Conservation (phyloP, 1,284 basidiomycete genomes). For the Phylloboletellus chloephorus region DNA sequence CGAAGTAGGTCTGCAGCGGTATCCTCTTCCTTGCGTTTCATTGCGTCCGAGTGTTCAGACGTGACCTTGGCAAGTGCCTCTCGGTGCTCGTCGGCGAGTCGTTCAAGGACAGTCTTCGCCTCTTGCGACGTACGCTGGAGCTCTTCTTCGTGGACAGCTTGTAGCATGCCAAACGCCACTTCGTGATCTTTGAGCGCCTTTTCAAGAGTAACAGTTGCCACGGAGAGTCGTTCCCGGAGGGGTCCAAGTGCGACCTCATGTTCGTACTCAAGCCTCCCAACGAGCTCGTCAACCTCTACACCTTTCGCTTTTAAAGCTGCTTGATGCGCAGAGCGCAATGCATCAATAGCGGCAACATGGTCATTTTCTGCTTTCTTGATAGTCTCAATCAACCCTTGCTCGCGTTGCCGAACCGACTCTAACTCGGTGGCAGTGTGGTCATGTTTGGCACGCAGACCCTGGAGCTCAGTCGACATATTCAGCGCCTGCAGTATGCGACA, state of each 20-base stretch:
- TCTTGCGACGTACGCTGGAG: conserved; percentile 46
- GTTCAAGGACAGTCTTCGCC: conserved; percentile 42
- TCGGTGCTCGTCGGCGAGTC: conserved; percentile 48
- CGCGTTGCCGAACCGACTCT: conserved; percentile 52
- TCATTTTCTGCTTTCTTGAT: conserved; percentile 47
- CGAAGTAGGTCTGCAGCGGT: conserved; percentile 49
- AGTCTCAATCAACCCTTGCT: conserved; percentile 47
- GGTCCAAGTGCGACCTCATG: conserved; percentile 33
- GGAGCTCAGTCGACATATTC: conserved; percentile 84
- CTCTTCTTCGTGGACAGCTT: conserved; percentile 43
- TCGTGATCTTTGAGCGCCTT: conserved; percentile 50
- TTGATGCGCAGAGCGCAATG: conserved; percentile 52
- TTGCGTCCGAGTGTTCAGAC: conserved; percentile 48
- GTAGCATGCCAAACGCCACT: conserved; percentile 44
- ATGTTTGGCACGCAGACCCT: conserved; percentile 63
- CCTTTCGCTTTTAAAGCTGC: conserved; percentile 48
- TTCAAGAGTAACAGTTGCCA: conserved; percentile 39
- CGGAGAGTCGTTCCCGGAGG: conserved; percentile 43
- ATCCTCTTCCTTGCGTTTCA: conserved; percentile 59
- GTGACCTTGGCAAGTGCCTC: conserved; percentile 43
- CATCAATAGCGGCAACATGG: conserved; percentile 44
- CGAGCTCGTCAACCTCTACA: conserved; percentile 45
- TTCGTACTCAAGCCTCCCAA: conserved; percentile 41
- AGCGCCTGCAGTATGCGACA: conserved; percentile 44
- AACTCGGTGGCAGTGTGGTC: conserved; percentile 46